A percentile compares a stretch with the other conserved stretches of the same genome.
These are phyloP conservation scores for Scheffersomyces lignicola DNA, from an alignment of 1,139 yeast genomes.

Conservation along the genomic window DNA sequence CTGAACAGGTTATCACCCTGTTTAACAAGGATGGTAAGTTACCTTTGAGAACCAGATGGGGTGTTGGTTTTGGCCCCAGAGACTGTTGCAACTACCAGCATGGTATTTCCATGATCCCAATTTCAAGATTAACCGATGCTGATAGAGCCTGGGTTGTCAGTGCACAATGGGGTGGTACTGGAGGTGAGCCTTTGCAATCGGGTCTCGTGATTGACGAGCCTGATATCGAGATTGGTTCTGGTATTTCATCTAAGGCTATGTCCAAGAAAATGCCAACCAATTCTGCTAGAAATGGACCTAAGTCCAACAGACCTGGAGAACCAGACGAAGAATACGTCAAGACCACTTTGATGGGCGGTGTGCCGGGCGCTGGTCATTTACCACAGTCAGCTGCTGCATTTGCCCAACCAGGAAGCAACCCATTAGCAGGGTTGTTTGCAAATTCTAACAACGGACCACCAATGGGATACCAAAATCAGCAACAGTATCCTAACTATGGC, in stretches of 20 bases:
- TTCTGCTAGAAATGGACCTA: conserved; percentile 83
- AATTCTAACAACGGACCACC: conserved; percentile 18
- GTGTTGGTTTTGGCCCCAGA: conserved; percentile 98
- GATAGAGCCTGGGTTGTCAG: conserved; percentile 85
- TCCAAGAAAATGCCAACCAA: conserved; percentile 86
- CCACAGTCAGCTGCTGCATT: conserved; percentile 32
- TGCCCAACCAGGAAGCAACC: conserved; percentile 44
- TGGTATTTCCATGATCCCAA: conserved; percentile 85
- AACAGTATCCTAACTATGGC: conserved; percentile 10
- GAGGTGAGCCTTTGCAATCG: conserved; percentile 78
- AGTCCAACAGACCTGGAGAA: conserved; percentile 70
- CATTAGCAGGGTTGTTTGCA: conserved; percentile 51
- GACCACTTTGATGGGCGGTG: conserved; percentile 30
- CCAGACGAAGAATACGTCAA: conserved; percentile 48
- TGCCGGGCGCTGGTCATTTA: conserved; percentile 16
- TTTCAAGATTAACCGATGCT: conserved; percentile 87
- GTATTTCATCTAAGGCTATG: conserved; percentile 90
- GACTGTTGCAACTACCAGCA: conserved; percentile 95
- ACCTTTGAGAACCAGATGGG: conserved; percentile 90
- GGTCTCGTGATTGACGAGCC: conserved; percentile 95
- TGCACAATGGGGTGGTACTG: conserved; percentile 98
- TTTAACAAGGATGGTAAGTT: conserved; percentile 51
- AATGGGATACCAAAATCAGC: conserved; percentile 10
- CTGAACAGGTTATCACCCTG: conserved; percentile 70
- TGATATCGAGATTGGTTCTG: conserved; percentile 94